Evolutionary conservation across 2,329 filamentous ascomycete genomes (phyloP).

Genomic region (Claviceps spartinae): DNA sequence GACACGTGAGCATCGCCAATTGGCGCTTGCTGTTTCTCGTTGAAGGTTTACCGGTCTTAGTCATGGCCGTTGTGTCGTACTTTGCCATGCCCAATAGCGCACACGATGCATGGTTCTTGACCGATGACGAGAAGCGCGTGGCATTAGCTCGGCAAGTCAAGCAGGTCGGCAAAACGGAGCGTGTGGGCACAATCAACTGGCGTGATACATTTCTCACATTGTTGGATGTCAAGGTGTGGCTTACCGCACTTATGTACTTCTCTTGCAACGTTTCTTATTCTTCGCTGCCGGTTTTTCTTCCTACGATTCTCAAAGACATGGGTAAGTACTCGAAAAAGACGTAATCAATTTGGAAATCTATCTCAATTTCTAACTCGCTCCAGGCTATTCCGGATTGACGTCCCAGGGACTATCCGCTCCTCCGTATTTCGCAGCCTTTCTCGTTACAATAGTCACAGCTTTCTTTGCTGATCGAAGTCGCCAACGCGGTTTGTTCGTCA

Average conservation of each 20-base stretch:
- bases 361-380: background rate
- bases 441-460: slow-evolving; percentile 8
- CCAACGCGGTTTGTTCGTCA: slow-evolving; percentile 7
- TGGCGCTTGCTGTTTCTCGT: slow-evolving; percentile 56
- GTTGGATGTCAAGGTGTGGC: slow-evolving; percentile 21
- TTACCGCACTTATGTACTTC: slow-evolving; percentile 11
- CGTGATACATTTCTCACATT: slow-evolving; percentile 18
- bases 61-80: slow-evolving; percentile 17
- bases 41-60: slow-evolving; percentile 21
- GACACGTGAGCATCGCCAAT: slow-evolving; percentile 38
- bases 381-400: slow-evolving; percentile 9
- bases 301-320: slow-evolving; percentile 11
- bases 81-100: slow-evolving; percentile 13
- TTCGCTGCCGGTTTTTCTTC: slow-evolving; percentile 12
- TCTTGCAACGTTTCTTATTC: slow-evolving; percentile 20
- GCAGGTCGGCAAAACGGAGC: slow-evolving; percentile 3
- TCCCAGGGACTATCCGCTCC: slow-evolving; percentile 12
- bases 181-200: slow-evolving; percentile 8
- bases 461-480: slow-evolving; percentile 8
- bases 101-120: slow-evolving; percentile 8
- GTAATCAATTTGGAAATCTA: background rate
- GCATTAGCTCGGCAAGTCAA: slow-evolving; percentile 4
- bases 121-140: slow-evolving; percentile 8
- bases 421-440: slow-evolving; percentile 7
- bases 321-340: background rate